Evolutionary conservation across 352 stramenopile genomes (phyloP), one percentile per base, ranked within the genome.

Genomic region (Lagenidium sp.): DNA sequence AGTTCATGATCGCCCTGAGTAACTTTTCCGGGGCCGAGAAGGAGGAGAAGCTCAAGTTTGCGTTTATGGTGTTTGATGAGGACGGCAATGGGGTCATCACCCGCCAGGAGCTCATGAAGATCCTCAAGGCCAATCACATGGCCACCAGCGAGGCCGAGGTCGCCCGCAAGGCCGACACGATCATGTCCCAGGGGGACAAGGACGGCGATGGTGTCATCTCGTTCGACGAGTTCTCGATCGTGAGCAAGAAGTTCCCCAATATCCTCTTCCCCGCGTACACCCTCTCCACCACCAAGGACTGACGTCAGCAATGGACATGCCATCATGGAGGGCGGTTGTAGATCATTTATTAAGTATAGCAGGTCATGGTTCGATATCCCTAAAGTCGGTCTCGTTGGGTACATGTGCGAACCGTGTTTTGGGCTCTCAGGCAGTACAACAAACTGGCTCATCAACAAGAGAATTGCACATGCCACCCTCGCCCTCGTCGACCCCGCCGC

Each of bases 221-320:
- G 15, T 98, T 98, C 58, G 93, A 98, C 51, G 94, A 98, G 62
- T 98, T 98, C 59, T 83, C 94, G 21, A 64, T 97, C 46, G 91
- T 98, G 41, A 94, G 71, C 63, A 97, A 97, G 62, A 97, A 97
- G 57, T 98, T 98, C 55, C 92, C 95, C 12, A 98, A 98, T 57
- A 96, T 98, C 62, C 63, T 97, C 19, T 96, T 95, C 66, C 85
- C 85, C 22, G 75, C 77, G 28, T 93, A 88, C 55, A 86, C 79
- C 25, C 60, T 88, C 13, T 66, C 65, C 13, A 68, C 65, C 12
- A 65, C 65, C 5, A 85, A 83, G 57, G 67, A 82, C 46, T 82
- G 51, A 54, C 18, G 36, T 32, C 28, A 32, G 28, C 8, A 13
- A 15, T 32, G 15, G 28, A 8, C 28, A 32, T 32, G 28, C 15